Percentiles rank a stretch among this genome's conserved stretches.
phyloP scores from a whole-genome alignment of 1,284 basidiomycete species.

The Leccinum griseonigrum region DNA sequence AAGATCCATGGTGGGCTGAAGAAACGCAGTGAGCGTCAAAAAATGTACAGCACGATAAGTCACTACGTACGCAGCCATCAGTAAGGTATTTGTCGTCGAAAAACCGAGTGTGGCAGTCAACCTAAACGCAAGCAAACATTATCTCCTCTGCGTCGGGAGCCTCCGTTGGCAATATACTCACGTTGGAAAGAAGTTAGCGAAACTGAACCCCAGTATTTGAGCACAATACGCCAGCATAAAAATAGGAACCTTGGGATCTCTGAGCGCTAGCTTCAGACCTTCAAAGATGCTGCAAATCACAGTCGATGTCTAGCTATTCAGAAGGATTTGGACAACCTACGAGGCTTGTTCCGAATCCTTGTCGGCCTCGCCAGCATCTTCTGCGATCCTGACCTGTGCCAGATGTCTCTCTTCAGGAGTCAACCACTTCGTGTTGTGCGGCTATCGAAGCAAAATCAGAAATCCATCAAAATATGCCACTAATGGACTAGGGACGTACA shows the following conservation, averaged over 20 bases:
- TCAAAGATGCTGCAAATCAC: slow-evolving; percentile 40
- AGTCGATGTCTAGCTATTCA: not conserved
- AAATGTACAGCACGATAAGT: slow-evolving; percentile 15
- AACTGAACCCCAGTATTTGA: slow-evolving; percentile 63
- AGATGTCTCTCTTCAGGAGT: slow-evolving; percentile 50
- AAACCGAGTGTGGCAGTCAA: slow-evolving; percentile 68
- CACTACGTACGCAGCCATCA: slow-evolving; percentile 53
- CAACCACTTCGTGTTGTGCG: slow-evolving; percentile 57
- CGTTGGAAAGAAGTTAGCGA: slow-evolving; percentile 76
- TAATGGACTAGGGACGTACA: slow-evolving; percentile 32
- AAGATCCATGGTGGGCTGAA: slow-evolving; percentile 65
- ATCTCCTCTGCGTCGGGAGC: not conserved
- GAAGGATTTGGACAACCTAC: slow-evolving; percentile 35
- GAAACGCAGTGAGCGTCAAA: not conserved
- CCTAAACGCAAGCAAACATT: slow-evolving; percentile 30
- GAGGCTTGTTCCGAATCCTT: slow-evolving; percentile 54
- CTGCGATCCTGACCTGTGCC: slow-evolving; percentile 69
- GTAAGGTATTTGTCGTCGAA: slow-evolving; percentile 44
- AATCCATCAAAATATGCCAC: not conserved
- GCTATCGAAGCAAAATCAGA: slow-evolving; percentile 34
- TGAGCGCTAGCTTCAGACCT: slow-evolving; percentile 60
- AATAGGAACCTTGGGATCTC: slow-evolving; percentile 61
- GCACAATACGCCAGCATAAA: slow-evolving; percentile 56
- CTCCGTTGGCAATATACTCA: slow-evolving; percentile 28
- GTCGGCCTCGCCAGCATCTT: slow-evolving; percentile 75